These are phyloP conservation scores for Yamadazyma oceani DNA, from an alignment of 1,139 yeast genomes.

Conservation along the genomic window DNA sequence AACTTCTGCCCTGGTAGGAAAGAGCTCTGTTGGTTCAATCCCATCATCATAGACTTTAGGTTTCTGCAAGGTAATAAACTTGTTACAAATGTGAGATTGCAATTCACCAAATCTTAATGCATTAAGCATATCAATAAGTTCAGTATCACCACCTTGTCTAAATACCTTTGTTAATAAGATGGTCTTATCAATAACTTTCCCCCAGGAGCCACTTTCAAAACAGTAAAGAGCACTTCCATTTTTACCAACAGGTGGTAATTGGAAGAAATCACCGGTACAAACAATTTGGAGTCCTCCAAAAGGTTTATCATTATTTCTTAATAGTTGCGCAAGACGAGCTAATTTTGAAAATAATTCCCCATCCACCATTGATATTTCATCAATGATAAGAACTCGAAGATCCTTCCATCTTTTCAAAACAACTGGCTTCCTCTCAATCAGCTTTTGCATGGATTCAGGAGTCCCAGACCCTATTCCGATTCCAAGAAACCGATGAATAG, in stretches of 20 bases:
- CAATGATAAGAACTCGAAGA: slow-evolving; percentile 67
- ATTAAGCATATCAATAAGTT: slow-evolving; percentile 71
- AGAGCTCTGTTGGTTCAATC: slow-evolving; percentile 77
- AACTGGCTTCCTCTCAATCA: slow-evolving; percentile 46
- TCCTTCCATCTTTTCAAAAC: slow-evolving; percentile 56
- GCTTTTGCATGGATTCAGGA: slow-evolving; percentile 41
- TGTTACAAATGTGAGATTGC: slow-evolving; percentile 39
- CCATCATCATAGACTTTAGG: slow-evolving; percentile 65
- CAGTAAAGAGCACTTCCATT: slow-evolving; percentile 44
- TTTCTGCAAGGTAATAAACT: slow-evolving; percentile 52
- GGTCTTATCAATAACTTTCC: slow-evolving; percentile 50
- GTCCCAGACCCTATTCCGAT: slow-evolving; percentile 68
- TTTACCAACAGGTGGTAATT: slow-evolving; percentile 75
- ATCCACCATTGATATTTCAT: slow-evolving; percentile 84
- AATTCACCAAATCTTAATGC: slow-evolving; percentile 68
- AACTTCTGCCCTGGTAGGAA: slow-evolving; percentile 75
- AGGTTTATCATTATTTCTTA: slow-evolving; percentile 48
- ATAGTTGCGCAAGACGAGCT: slow-evolving; percentile 55
- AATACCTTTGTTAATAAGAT: slow-evolving; percentile 63
- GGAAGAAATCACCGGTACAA: slow-evolving; percentile 82
- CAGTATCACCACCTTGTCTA: slow-evolving; percentile 69
- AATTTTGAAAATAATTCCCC: slow-evolving; percentile 65
- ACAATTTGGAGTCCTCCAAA: slow-evolving; percentile 85
- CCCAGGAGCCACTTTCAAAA: slow-evolving; percentile 63
- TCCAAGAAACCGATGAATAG: slow-evolving; percentile 76